These are phyloP conservation scores for Wickerhamomyces queroliae DNA, from an alignment of 805 yeast species.

Conservation along the genomic window DNA sequence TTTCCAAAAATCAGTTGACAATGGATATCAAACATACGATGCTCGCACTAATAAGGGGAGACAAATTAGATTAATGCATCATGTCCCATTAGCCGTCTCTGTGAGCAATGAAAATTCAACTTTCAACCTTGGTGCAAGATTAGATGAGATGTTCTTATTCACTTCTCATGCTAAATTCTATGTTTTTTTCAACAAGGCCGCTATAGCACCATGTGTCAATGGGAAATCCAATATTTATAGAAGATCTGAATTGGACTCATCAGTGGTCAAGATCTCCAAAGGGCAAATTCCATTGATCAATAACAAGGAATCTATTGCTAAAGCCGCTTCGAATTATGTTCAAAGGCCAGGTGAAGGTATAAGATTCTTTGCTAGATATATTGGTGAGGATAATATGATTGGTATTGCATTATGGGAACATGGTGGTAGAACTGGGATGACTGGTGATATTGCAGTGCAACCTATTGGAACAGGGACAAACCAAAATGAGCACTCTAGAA, in stretches of 20 bases:
- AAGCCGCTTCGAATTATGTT: conserved; percentile 25
- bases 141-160: conserved; percentile 81
- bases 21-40: conserved; percentile 33
- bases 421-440: conserved; percentile 71
- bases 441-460: conserved; percentile 75
- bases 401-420: conserved; percentile 76
- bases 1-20: conserved; percentile 41
- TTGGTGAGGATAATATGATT: conserved; percentile 92
- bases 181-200: conserved; percentile 65
- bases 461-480: conserved; percentile 42
- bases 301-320: conserved; percentile 30
- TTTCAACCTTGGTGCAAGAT: conserved; percentile 46
- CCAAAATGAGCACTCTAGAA: conserved; percentile 23
- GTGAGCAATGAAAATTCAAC: conserved; percentile 14
- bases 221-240: conserved; percentile 83
- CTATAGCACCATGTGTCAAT: conserved; percentile 84
- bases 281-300: conserved; percentile 21
- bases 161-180: conserved; percentile 86
- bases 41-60: conserved; percentile 18
- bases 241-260: conserved; percentile 53
- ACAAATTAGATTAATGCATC: conserved; percentile 69
- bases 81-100: conserved; percentile 64
- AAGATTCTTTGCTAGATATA: conserved; percentile 67
- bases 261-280: conserved; percentile 40
- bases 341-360: conserved; percentile 41